A percentile compares a stretch with the other conserved stretches of the same genome.
phyloP scores from a whole-genome alignment of 768 basidiomycete genomes.

The Gloeopeniophorella convolvens region DNA sequence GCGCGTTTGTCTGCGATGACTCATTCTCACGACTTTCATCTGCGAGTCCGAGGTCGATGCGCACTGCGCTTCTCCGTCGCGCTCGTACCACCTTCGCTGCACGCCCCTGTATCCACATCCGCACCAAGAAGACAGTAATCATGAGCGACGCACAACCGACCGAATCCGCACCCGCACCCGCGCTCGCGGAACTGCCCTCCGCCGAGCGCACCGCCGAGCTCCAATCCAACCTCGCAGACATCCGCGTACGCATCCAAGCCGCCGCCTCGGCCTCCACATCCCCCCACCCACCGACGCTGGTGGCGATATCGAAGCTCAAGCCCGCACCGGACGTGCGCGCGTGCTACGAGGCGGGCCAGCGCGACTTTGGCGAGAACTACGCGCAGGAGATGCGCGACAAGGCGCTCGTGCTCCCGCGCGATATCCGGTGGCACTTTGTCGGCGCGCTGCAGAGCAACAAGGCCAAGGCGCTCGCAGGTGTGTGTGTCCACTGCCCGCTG shows the following conservation, averaged over 20 bases:
- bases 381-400: slow-evolving; percentile 90
- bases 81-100: no score
- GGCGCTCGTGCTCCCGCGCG: slow-evolving; percentile 36
- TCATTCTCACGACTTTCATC: no score
- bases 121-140: no score
- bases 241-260: slow-evolving; percentile 44
- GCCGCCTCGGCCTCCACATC: slow-evolving; percentile 27
- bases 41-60: no score
- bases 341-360: slow-evolving; percentile 73
- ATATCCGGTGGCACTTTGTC: slow-evolving; percentile 38
- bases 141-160: no score
- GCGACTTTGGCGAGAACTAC: slow-evolving; percentile 98
- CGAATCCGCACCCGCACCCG: no score
- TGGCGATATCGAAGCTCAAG: slow-evolving; percentile 93
- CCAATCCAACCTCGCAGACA: slow-evolving; percentile 43
- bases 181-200: no score
- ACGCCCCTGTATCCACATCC: no score
- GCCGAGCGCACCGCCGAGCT: slow-evolving; percentile 49
- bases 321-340: slow-evolving; percentile 81
- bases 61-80: no score
- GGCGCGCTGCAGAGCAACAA: slow-evolving; percentile 14
- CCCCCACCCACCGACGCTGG: slow-evolving; percentile 38
- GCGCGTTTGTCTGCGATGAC: no score
- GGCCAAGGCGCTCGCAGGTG: slow-evolving; percentile 16
- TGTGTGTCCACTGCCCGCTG: background rate